Evolutionary conservation across 768 basidiomycete species (phyloP).

Genomic region (Lactarius hengduanensis): DNA sequence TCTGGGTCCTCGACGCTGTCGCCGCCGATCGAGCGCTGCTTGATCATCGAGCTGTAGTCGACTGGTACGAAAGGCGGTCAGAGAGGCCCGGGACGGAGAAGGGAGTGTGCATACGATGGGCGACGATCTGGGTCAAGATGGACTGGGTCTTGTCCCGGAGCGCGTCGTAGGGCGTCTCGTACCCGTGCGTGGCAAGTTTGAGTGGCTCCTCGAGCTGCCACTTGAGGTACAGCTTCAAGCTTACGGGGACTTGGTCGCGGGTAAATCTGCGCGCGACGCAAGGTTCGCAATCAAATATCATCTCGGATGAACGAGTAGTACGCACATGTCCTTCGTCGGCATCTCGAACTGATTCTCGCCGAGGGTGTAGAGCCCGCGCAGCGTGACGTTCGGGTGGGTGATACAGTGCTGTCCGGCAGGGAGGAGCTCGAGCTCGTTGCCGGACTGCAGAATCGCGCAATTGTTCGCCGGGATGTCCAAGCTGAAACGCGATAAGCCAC

Average conservation of each 20-base stretch:
- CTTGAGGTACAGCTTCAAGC: constrained; percentile 80
- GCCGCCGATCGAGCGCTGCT: constrained; percentile 75
- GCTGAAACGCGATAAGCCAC: constrained; percentile 37
- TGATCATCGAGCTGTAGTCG: constrained; percentile 64
- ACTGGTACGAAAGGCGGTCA: constrained; percentile 33
- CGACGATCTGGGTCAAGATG: constrained; percentile 82
- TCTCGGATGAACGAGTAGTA: constrained; percentile 6
- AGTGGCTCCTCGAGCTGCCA: constrained; percentile 60
- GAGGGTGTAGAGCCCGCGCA: constrained; percentile 75
- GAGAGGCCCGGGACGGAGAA: constrained; percentile 29
- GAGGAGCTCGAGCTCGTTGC: constrained; percentile 75
- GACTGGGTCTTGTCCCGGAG: constrained; percentile 82
- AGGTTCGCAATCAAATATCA: neutral
- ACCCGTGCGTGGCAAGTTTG: constrained; percentile 78
- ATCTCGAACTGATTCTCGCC: constrained; percentile 85
- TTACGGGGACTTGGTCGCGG: constrained; percentile 83
- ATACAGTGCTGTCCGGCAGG: constrained; percentile 83
- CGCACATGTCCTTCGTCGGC: constrained; percentile 85
- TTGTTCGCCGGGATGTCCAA: constrained; percentile 84
- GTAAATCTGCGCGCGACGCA: constrained; percentile 54
- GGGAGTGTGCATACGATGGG: constrained; percentile 60
- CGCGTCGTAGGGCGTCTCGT: constrained; percentile 79
- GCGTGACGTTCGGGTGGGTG: constrained; percentile 78
- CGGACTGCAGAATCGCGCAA: constrained; percentile 80
- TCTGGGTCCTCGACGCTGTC: constrained; percentile 73